Evolutionary conservation across 352 stramenopile genomes (phyloP).

Genomic region (Achlya hypogyna): DNA sequence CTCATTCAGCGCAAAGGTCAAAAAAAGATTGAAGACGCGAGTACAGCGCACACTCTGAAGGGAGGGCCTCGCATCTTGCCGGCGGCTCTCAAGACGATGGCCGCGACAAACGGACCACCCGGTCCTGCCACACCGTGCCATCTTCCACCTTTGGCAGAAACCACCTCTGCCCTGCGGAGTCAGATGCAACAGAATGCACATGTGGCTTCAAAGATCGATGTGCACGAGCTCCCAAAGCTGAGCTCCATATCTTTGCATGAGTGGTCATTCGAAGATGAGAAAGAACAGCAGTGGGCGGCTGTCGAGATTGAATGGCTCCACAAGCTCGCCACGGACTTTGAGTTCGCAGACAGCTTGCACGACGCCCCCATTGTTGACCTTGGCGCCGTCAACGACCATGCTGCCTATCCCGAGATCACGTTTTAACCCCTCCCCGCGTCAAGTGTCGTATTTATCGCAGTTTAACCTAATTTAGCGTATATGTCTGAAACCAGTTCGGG

Average conservation of each 20-base stretch:
- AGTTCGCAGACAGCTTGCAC: background rate
- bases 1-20: background rate
- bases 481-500: background rate
- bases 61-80: too few species aligned
- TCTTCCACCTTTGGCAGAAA: too few species aligned
- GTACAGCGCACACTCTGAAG: too few species aligned
- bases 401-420: background rate
- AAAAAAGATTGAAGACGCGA: too few species aligned
- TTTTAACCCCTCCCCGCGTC: background rate
- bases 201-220: too few species aligned
- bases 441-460: background rate
- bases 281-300: background rate
- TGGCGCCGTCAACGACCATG: background rate
- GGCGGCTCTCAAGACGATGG: too few species aligned
- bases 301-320: constrained; percentile 3
- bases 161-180: too few species aligned
- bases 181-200: too few species aligned
- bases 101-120: too few species aligned
- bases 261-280: background rate
- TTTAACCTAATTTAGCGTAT: constrained; percentile 9
- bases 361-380: background rate
- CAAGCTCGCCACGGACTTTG: background rate
- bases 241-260: too few species aligned
- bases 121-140: too few species aligned
- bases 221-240: too few species aligned